Evolutionary conservation across 2,329 filamentous ascomycete species (phyloP).

Genomic region (Onygena corvina): DNA sequence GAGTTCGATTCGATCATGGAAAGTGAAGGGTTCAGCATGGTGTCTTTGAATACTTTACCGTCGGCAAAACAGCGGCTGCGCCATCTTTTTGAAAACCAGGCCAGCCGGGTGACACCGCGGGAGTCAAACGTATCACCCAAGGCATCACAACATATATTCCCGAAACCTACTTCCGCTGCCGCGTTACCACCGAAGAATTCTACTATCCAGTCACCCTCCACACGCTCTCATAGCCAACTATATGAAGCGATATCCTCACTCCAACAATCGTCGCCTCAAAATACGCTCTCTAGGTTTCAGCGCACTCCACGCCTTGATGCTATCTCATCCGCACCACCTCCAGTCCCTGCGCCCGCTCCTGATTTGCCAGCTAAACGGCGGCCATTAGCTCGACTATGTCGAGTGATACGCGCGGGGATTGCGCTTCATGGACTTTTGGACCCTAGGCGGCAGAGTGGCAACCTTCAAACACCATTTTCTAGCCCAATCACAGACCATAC

Average conservation of each 20-base stretch:
- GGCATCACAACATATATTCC: not conserved
- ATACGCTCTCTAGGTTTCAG: slow-evolving; percentile 1
- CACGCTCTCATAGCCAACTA: slow-evolving; percentile 1
- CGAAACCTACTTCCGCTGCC: not conserved
- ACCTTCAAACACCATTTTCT: slow-evolving; percentile 11
- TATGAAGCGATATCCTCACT: not conserved
- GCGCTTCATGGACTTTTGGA: slow-evolving; percentile 28
- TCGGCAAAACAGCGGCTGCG: slow-evolving; percentile 32
- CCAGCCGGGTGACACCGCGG: not conserved
- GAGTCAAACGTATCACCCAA: not conserved
- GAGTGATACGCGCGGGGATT: slow-evolving; percentile 28
- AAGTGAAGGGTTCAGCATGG: slow-evolving; percentile 48
- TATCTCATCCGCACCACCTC: not conserved
- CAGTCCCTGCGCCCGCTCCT: slow-evolving; percentile 6
- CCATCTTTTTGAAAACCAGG: slow-evolving; percentile 4
- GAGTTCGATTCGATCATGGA: slow-evolving; percentile 46
- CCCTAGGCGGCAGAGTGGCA: slow-evolving; percentile 8
- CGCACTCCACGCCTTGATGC: not conserved
- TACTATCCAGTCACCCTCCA: not conserved
- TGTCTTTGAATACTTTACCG: slow-evolving; percentile 43
- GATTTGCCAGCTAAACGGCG: slow-evolving; percentile 14
- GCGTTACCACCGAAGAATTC: not conserved
- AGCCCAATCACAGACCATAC: slow-evolving; percentile 8
- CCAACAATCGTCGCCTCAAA: not conserved
- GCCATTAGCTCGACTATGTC: slow-evolving; percentile 22